Evolutionary conservation across 176 grass and related monocot species (phyloP), one percentile per base, ranked within the genome.

Genomic region (Oryza longistaminata): DNA sequence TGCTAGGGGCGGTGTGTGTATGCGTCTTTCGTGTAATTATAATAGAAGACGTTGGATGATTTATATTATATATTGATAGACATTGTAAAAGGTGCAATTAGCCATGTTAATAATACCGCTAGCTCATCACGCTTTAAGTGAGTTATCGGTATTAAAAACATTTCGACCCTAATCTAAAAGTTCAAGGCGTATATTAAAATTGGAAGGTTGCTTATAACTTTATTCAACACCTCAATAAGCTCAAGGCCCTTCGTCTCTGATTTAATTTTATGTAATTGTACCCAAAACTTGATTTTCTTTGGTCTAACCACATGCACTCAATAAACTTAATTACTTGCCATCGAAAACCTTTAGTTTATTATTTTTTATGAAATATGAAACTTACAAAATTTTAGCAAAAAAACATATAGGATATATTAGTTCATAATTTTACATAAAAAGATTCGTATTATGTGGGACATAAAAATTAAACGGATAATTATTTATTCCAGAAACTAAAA

Each of bases 201-300:
- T 0, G 50, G 9, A 3, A 21, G 24, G 45, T 35, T 24, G 16
- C 61, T 64, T 67, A 78, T 85, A 49, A 49, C 58, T 58, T 9
- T 70, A 60, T 85, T 68, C 48, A 85, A 24, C 31, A 46, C 35
- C 66, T 58, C 15, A 61, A 53, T 52, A 52, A 52, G 17, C 14
- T 25, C 25, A 52, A 52, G 3, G 5, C 17, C 35, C 4, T 37
- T 6, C 35, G 5, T 37, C 35, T 37, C 35, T 0, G 5, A 37
- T 37, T 27, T 19, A 52, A 33, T 29, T 2, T 29, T 37, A 33
- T 52, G 29, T 0, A 52, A 1, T 52, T 33, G 3, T 13, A 3
- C 8, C 8, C 25, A 33, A 33, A 31, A 25, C 7, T 53, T 33
- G 48, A 48, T 52, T 75, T 75, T 33, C 1, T 2, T 52, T 52